Conservation (phyloP, 2,329 filamentous ascomycete species). For the Paracamarosporium sp. region DNA sequence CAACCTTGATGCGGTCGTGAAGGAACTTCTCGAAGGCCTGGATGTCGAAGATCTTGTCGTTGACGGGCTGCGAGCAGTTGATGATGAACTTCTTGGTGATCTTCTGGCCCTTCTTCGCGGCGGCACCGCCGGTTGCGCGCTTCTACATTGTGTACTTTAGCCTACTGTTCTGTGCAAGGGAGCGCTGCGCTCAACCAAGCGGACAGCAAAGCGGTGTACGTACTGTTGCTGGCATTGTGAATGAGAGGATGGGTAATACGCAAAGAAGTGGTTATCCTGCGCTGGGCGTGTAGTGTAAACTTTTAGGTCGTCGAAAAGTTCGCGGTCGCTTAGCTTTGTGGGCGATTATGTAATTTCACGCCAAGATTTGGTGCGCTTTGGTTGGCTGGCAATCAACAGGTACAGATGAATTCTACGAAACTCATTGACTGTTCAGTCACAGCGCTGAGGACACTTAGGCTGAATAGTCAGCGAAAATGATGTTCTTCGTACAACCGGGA, state of each 20-base stretch:
- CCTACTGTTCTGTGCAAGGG: conserved; percentile 78
- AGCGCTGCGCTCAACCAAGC: conserved; percentile 48
- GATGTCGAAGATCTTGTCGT: conserved; percentile 99
- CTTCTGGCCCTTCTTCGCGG: conserved; percentile 67
- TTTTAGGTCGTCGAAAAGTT: conserved; percentile 7
- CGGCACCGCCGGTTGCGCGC: conserved; percentile 56
- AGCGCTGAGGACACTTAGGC: too few relatives aligned
- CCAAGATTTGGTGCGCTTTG: conserved; percentile 21
- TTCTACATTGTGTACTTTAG: conserved; percentile 77
- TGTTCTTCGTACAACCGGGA: too few relatives aligned
- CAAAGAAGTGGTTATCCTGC: conserved; percentile 94
- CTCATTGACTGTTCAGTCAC: too few relatives aligned
- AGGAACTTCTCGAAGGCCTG: conserved; percentile 99
- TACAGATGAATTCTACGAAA: too few relatives aligned
- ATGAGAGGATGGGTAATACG: conserved; percentile 59
- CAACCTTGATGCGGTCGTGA: conserved; percentile 99
- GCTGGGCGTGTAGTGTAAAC: conserved; percentile 50
- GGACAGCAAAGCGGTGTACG: conserved; percentile 97
- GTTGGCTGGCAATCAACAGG: conserved; percentile 5
- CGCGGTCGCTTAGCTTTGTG: conserved; percentile 20
- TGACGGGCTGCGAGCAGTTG: conserved; percentile 97
- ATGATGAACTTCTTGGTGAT: conserved; percentile 98
- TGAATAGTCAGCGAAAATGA: too few relatives aligned
- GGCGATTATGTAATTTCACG: not conserved
- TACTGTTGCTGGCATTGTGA: conserved; percentile 91